phyloP scores from a whole-genome alignment of 2,329 filamentous ascomycete genomes.

The Ophiostoma pallidulum region DNA sequence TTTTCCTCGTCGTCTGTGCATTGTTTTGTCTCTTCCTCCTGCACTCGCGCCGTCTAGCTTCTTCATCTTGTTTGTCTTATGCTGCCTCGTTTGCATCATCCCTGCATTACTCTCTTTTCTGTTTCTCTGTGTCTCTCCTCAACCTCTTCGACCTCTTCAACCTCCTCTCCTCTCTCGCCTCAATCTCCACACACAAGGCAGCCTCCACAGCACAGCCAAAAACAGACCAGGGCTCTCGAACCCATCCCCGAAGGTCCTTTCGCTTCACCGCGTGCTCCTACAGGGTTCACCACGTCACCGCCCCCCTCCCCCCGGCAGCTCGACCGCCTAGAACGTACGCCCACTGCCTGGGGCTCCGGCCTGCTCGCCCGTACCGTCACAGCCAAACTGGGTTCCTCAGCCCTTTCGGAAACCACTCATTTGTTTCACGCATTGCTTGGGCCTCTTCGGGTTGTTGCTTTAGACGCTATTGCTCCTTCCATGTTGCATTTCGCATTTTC shows the following conservation, averaged over 20 bases:
- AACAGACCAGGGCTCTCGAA: not conserved
- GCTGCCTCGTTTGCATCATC: not conserved
- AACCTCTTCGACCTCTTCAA: not conserved
- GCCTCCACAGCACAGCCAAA: not conserved
- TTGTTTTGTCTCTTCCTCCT: not conserved
- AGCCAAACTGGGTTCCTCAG: not conserved
- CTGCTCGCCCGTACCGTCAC: slow-evolving; percentile 8
- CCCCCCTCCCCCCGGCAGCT: not conserved
- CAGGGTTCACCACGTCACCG: slow-evolving; percentile 6
- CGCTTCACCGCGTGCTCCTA: slow-evolving; percentile 11
- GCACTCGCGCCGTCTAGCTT: too few relatives aligned
- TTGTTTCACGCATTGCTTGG: not conserved
- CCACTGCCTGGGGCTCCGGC: too few relatives aligned
- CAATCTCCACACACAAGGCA: not conserved
- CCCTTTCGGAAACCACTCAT: too few relatives aligned
- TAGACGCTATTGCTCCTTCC: not conserved
- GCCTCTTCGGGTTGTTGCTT: not conserved
- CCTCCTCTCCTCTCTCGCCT: not conserved
- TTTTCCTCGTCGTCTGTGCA: not conserved
- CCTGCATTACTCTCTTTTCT: not conserved
- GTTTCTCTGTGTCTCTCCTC: not conserved
- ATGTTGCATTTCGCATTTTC: not conserved
- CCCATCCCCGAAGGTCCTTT: not conserved
- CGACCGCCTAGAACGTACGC: not conserved
- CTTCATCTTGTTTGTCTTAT: slow-evolving; percentile 1